Evolutionary conservation across 768 basidiomycete species (phyloP), one percentile per base, ranked within the genome.

Genomic region (Tephrocybe rancida): DNA sequence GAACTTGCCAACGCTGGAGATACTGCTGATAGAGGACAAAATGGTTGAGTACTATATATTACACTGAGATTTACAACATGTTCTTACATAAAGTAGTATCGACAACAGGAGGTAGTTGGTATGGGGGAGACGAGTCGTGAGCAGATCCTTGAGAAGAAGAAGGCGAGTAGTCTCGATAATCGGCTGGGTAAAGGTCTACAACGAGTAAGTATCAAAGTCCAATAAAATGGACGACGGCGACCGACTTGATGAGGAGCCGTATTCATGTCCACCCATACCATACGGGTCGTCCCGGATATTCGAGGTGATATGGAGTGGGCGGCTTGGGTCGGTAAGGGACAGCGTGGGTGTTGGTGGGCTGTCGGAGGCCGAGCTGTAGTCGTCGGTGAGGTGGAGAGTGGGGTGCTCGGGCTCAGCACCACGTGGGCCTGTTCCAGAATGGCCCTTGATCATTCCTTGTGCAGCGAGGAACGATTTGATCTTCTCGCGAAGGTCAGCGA

Each of bases 391-490:
- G 62, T 74, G 68, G 57, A 90, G 75, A 52, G 86, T 75, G 41
- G 78, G 79, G 13, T 76, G 79, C 29, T 83, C 84, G 16, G 79
- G 80, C 1, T 86, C 86, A 30, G 74, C 63, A 19, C 74, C 69
- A 39, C 86, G 84, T 18, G 86, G 77, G 1, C 82, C 85, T 24
- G 86, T 73, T 51, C 87, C 87, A 18, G 90, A 87, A 62, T 92
- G 90, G 25, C 91, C 91, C 70, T 92, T 92, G 70, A 93, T 92
- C 88, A 92, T 90, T 44, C 90, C 90, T 67, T 92, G 88, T 0
- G 88, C 81, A 0, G 88, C 88, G 21, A 92, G 78, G 63, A 90
- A 89, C 1, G 73, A 70, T 72, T 92, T 92, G 64, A 91, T 92
- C 71, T 84, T 88, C 61, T 90, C 88, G 50, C 90, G 80, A 35